Percentiles rank a stretch among this genome's conserved stretches.
phyloP scores from a whole-genome alignment of 352 stramenopile species.

The Phytophthora pini region DNA sequence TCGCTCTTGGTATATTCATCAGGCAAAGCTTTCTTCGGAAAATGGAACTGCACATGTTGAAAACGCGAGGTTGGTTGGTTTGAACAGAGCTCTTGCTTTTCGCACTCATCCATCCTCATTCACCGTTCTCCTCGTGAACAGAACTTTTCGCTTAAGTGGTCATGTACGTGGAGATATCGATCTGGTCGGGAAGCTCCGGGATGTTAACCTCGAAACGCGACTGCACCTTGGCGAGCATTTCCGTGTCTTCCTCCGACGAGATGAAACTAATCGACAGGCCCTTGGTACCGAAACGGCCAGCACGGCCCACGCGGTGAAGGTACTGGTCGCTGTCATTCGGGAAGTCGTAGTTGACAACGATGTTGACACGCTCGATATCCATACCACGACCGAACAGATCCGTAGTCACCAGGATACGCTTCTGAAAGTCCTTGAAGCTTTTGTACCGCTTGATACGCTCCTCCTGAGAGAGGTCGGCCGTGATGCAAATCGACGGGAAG shows the following conservation, averaged over 20 bases:
- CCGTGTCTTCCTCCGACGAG: slow-evolving; percentile 97
- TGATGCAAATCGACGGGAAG: slow-evolving; percentile 99
- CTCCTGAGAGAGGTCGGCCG: slow-evolving; percentile 97
- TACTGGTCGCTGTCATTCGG: slow-evolving; percentile 98
- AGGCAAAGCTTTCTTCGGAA: slow-evolving; percentile 39
- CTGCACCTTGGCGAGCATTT: slow-evolving; percentile 99
- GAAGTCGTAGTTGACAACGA: slow-evolving; percentile 99
- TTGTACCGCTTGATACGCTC: slow-evolving; percentile 99
- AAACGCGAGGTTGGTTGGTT: slow-evolving; percentile 41
- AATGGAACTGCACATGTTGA: slow-evolving; percentile 38
- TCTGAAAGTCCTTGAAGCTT: slow-evolving; percentile 99
- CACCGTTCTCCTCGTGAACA: slow-evolving; percentile 22
- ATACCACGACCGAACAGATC: slow-evolving; percentile 99
- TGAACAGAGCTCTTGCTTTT: slow-evolving; percentile 31
- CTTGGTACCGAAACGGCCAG: slow-evolving; percentile 99
- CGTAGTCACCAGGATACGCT: slow-evolving; percentile 99
- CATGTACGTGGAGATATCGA: slow-evolving; percentile 99
- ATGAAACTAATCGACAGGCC: slow-evolving; percentile 99
- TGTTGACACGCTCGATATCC: slow-evolving; percentile 99
- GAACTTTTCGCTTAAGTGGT: slow-evolving; percentile 67
- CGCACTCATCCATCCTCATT: slow-evolving; percentile 10
- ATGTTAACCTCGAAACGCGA: slow-evolving; percentile 99
- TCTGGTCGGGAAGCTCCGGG: slow-evolving; percentile 98
- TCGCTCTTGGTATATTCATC: slow-evolving; percentile 52
- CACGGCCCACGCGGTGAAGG: slow-evolving; percentile 98